A percentile compares a stretch with the other conserved stretches of the same genome.
Conservation (phyloP, 495 filamentous ascomycete genomes). For the Gamarada debralockiae region DNA sequence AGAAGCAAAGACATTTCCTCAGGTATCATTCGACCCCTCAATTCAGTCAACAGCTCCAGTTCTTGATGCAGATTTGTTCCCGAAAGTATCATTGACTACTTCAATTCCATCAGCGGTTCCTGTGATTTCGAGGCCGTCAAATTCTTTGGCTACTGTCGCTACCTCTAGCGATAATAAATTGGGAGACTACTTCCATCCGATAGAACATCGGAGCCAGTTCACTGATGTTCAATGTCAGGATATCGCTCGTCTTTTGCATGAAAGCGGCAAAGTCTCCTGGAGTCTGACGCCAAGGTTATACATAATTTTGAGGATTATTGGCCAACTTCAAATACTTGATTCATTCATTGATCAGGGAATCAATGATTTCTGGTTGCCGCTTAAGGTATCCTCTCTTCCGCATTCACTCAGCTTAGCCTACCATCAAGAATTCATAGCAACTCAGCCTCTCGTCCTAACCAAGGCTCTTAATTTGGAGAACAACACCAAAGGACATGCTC, state of each 20-base stretch:
- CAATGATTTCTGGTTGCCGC: constrained; percentile 10
- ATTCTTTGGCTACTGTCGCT: no score
- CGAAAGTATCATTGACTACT: no score
- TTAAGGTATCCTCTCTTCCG: constrained; percentile 3
- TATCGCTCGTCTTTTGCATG: constrained; percentile 1
- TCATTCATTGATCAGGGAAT: constrained; percentile 5
- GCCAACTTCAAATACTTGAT: constrained; percentile 5
- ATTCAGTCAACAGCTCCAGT: no score
- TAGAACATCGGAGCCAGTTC: neutral
- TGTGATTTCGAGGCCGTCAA: no score
- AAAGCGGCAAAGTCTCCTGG: neutral
- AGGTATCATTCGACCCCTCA: no score
- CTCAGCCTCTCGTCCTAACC: constrained; percentile 5
- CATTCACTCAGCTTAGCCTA: neutral
- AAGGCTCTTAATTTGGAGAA: constrained; percentile 14
- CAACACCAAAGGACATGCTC: constrained; percentile 1
- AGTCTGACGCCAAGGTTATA: constrained; percentile 11
- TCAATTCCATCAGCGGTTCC: no score
- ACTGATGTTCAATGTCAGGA: constrained; percentile 5
- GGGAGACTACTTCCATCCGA: neutral
- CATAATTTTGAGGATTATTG: constrained; percentile 11
- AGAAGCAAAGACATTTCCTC: no score
- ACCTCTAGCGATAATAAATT: no score
- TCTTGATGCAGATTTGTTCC: no score
- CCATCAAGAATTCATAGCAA: constrained; percentile 1